Percentiles rank a stretch among this genome's conserved stretches.
Evolutionary conservation across 495 filamentous ascomycete genomes (phyloP).

Genomic region (Delitschia confertaspora): DNA sequence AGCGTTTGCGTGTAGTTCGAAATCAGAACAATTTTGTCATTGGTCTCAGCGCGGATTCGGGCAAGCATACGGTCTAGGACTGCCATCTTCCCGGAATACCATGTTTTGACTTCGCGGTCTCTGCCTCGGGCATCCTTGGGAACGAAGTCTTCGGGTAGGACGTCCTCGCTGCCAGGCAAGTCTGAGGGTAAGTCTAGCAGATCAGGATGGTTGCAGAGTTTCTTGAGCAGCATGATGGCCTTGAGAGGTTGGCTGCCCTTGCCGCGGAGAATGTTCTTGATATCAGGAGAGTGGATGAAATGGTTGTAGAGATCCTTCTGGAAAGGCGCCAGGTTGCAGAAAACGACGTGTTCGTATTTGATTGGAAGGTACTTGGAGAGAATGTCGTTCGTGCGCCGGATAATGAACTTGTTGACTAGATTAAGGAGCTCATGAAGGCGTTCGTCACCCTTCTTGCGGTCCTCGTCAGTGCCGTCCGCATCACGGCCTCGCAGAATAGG

Average conservation of each 20-base stretch:
- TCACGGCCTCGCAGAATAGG: constrained; percentile 91
- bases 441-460: constrained; percentile 76
- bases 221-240: constrained; percentile 93
- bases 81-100: constrained; percentile 98
- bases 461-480: constrained; percentile 75
- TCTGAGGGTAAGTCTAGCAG: constrained; percentile 77
- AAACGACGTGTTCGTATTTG: constrained; percentile 99
- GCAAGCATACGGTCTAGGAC: constrained; percentile 98
- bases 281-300: constrained; percentile 92
- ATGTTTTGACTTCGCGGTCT: constrained; percentile 85
- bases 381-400: constrained; percentile 95
- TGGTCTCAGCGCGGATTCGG: constrained; percentile 89
- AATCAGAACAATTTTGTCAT: constrained; percentile 99
- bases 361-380: constrained; percentile 95
- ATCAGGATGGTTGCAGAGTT: constrained; percentile 97
- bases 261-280: constrained; percentile 81
- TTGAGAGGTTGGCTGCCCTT: constrained; percentile 96
- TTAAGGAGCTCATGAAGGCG: constrained; percentile 69
- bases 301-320: constrained; percentile 90
- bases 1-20: constrained; percentile 97
- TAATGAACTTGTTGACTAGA: constrained; percentile 97
- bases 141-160: constrained; percentile 80
- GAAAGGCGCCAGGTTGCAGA: constrained; percentile 91
- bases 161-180: constrained; percentile 75
- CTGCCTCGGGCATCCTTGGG: constrained; percentile 79